Conservation (phyloP, 2,329 filamentous ascomycete genomes). For the Cladosporium sp. region DNA sequence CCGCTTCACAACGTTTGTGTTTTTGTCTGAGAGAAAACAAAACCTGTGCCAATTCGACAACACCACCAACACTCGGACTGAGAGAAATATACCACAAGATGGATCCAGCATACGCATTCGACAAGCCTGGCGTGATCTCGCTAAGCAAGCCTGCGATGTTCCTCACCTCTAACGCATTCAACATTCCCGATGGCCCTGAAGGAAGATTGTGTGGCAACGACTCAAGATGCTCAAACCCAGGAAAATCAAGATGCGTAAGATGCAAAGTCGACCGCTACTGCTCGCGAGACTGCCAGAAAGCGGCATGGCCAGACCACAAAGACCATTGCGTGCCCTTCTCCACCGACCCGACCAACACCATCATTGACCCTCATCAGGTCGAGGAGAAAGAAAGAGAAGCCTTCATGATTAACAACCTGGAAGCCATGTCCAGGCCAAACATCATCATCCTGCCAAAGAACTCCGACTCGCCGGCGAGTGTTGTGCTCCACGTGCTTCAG, state of each 20-base stretch:
- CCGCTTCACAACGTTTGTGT: slow-evolving; percentile 1
- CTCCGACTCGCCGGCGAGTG: slow-evolving; percentile 9
- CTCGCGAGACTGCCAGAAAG: slow-evolving; percentile 36
- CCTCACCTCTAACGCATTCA: slow-evolving; percentile 7
- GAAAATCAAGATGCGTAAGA: slow-evolving; percentile 28
- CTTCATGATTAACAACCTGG: slow-evolving; percentile 5
- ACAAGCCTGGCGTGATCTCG: slow-evolving; percentile 6
- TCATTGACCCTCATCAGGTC: slow-evolving; percentile 7
- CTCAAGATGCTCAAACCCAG: slow-evolving; percentile 2
- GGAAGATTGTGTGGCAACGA: slow-evolving; percentile 16
- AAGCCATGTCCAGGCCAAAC: slow-evolving; percentile 11
- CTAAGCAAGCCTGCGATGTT: slow-evolving; percentile 17
- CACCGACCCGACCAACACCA: slow-evolving; percentile 7
- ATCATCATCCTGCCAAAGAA: slow-evolving; percentile 5
- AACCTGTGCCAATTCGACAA: not conserved
- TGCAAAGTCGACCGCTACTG: slow-evolving; percentile 38
- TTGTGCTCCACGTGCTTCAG: slow-evolving; percentile 6
- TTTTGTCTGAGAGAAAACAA: not conserved
- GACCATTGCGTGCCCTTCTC: slow-evolving; percentile 28
- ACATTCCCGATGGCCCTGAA: slow-evolving; percentile 10
- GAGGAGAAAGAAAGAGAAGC: slow-evolving; percentile 8
- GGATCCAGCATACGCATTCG: slow-evolving; percentile 14
- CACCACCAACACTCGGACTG: not conserved
- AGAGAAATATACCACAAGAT: not conserved
- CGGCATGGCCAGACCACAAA: slow-evolving; percentile 39